These are phyloP conservation scores for Ilyonectria robusta DNA, from an alignment of 2,329 filamentous ascomycete species.

Conservation along the genomic window DNA sequence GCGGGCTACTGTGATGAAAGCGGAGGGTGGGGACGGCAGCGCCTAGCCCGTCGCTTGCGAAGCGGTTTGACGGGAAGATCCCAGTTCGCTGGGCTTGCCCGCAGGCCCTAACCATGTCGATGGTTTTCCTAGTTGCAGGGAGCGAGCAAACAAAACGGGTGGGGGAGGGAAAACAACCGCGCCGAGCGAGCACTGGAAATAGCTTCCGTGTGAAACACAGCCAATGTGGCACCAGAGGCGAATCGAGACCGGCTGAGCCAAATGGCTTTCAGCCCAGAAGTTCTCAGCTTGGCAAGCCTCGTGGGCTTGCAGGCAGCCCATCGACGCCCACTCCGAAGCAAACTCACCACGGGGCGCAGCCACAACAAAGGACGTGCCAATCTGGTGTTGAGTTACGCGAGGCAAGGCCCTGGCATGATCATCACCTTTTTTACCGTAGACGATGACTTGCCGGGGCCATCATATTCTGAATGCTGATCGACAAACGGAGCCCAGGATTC, in stretches of 20 bases:
- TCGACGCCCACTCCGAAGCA: conserved; percentile 13
- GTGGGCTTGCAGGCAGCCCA: neutral
- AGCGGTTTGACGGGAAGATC: conserved; percentile 23
- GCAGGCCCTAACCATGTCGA: conserved; percentile 4
- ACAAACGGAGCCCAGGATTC: conserved; percentile 22
- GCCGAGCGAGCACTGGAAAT: conserved; percentile 37
- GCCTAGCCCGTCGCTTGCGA: conserved; percentile 13
- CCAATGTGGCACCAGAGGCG: conserved; percentile 29
- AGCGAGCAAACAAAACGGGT: conserved; percentile 32
- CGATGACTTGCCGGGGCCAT: conserved; percentile 25
- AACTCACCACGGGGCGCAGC: conserved; percentile 11
- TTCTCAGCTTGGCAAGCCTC: conserved; percentile 15
- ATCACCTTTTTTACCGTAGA: conserved; percentile 9
- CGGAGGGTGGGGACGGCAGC: conserved; percentile 18
- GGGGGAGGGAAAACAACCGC: conserved; percentile 32
- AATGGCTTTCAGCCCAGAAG: conserved; percentile 26
- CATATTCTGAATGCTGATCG: conserved; percentile 39
- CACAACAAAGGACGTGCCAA: conserved; percentile 8
- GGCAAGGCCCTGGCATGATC: conserved; percentile 15
- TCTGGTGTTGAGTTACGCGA: neutral
- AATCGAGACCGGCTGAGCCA: conserved; percentile 31
- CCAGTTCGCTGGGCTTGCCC: conserved; percentile 20
- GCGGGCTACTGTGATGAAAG: neutral
- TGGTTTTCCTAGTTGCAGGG: conserved; percentile 29
- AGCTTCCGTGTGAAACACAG: conserved; percentile 31